Conservation (phyloP, 345 rosid species). For the Eucalyptus cloeziana region DNA sequence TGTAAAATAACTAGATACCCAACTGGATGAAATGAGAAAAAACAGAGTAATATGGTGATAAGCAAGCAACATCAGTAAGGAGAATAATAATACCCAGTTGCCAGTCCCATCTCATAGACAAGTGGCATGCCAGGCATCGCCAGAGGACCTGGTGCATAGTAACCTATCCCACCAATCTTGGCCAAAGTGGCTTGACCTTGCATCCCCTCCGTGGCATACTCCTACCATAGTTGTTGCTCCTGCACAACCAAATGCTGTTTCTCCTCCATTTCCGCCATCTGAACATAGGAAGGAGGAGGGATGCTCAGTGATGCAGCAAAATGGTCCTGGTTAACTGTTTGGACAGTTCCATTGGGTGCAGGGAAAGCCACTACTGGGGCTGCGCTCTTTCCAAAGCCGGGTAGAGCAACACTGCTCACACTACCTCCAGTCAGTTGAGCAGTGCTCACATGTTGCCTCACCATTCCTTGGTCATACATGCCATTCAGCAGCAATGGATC, state of each 20-base stretch:
- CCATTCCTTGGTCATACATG: conserved; percentile 86
- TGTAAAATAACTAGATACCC: neutral
- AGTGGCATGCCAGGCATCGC: conserved; percentile 52
- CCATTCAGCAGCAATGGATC: conserved; percentile 71
- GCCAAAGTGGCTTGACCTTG: conserved; percentile 47
- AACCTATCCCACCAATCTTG: conserved; percentile 22
- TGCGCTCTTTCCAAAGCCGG: conserved; percentile 24
- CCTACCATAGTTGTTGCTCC: conserved; percentile 57
- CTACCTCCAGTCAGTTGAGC: conserved; percentile 69
- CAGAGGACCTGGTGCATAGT: conserved; percentile 15
- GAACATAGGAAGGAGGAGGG: conserved; percentile 68
- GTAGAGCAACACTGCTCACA: conserved; percentile 68
- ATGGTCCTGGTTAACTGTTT: conserved; percentile 37
- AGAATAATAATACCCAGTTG: conserved; percentile 32
- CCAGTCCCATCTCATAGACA: conserved; percentile 16
- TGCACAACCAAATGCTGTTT: conserved; percentile 45
- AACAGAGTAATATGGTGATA: neutral
- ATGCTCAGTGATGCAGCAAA: conserved; percentile 52
- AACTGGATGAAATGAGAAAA: neutral
- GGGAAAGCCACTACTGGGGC: conserved; percentile 59
- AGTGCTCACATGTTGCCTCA: conserved; percentile 68
- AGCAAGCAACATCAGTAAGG: conserved; percentile 13
- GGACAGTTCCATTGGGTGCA: conserved; percentile 46
- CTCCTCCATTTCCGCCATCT: conserved; percentile 68
- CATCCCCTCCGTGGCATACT: conserved; percentile 55